Evolutionary conservation across 176 grass and related monocot species (phyloP).

Genomic region (Saccharum spontaneum): DNA sequence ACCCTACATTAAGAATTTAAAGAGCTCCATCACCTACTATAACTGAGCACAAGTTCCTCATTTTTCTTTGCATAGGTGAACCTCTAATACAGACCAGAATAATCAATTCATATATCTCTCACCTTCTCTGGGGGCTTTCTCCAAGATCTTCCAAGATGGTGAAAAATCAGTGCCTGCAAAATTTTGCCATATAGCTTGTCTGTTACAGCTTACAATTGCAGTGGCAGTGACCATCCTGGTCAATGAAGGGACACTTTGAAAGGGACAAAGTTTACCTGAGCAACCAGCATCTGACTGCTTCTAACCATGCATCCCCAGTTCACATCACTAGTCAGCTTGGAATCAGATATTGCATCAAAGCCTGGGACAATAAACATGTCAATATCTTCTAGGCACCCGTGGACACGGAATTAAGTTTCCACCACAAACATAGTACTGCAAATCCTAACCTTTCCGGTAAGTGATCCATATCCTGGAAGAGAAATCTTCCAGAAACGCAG

Average conservation of each 20-base stretch:
- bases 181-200: conserved; percentile 4
- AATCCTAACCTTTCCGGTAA: conserved; percentile 80
- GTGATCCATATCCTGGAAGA: conserved; percentile 95
- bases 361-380: conserved; percentile 37
- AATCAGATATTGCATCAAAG: conserved; percentile 69
- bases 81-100: neutral
- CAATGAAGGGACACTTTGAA: neutral
- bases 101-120: conserved; percentile 23
- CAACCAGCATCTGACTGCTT: conserved; percentile 99
- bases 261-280: conserved; percentile 49
- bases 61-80: neutral
- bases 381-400: neutral
- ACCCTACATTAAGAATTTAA: conserved; percentile 57
- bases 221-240: neutral
- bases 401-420: neutral
- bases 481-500: conserved; percentile 70
- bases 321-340: conserved; percentile 76
- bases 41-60: conserved; percentile 3
- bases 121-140: conserved; percentile 82
- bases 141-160: conserved; percentile 95
- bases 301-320: conserved; percentile 99
- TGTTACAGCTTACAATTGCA: neutral
- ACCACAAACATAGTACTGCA: neutral
- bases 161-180: conserved; percentile 79
- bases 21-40: conserved; percentile 46